Evolutionary conservation across 2,329 filamentous ascomycete species (phyloP).

Genomic region (Ophiostoma sp.): DNA sequence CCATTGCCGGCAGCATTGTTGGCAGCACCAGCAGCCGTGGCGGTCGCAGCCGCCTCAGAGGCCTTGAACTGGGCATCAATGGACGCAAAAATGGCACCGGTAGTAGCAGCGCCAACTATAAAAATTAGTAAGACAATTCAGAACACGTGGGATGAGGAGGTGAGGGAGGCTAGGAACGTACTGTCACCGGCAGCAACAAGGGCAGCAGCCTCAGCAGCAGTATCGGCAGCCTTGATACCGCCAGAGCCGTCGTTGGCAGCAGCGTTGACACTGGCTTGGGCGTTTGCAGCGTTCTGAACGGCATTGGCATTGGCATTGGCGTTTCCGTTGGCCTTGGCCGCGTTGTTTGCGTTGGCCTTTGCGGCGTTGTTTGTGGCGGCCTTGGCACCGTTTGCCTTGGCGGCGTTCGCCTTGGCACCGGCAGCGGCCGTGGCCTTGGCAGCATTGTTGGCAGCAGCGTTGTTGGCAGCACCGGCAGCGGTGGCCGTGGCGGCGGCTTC

Average conservation of each 20-base stretch:
- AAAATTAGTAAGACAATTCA: neutral
- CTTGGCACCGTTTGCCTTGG: neutral
- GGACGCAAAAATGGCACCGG: constrained; percentile 27
- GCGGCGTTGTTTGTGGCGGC: neutral
- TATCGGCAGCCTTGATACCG: constrained; percentile 21
- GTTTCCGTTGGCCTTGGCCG: neutral
- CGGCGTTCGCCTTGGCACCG: neutral
- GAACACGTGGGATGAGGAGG: no score
- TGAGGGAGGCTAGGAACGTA: neutral
- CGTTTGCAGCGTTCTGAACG: neutral
- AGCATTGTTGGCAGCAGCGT: neutral
- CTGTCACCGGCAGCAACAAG: constrained; percentile 26
- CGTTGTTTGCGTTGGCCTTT: neutral
- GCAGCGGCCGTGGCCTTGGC: neutral
- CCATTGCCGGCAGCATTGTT: constrained; percentile 4
- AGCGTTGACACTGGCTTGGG: constrained; percentile 24
- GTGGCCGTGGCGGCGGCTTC: constrained; percentile 19
- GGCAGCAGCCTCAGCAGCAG: constrained; percentile 24
- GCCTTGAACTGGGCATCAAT: constrained; percentile 28
- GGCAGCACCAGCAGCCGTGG: constrained; percentile 12
- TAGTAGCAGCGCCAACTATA: constrained; percentile 27
- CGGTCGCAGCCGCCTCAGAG: constrained; percentile 17
- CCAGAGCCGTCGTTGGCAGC: constrained; percentile 25
- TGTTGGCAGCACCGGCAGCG: constrained; percentile 12
- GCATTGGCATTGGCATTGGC: neutral